Percentiles rank a stretch among this genome's conserved stretches.
phyloP scores from a whole-genome alignment of 306 rosid species.

The Sicyos edulis region DNA sequence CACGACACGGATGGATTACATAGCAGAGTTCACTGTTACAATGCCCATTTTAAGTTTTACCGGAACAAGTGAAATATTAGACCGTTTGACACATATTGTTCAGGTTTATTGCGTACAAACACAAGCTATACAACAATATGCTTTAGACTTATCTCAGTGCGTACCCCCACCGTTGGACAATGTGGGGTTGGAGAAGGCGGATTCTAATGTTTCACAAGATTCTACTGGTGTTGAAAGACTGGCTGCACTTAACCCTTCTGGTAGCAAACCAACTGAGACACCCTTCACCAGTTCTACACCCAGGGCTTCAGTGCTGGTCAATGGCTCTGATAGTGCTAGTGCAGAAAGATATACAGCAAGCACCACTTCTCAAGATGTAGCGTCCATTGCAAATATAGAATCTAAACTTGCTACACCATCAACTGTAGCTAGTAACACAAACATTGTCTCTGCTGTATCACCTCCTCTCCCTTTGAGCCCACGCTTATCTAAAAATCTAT shows the following conservation, averaged over 20 bases:
- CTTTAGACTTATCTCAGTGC: conserved; percentile 89
- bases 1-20: conserved; percentile 78
- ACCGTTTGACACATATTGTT: conserved; percentile 71
- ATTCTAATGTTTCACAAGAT: conserved; percentile 58
- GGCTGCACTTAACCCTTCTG: conserved; percentile 37
- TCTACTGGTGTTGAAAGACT: conserved; percentile 52
- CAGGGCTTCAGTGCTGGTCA: conserved; percentile 41
- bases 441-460: conserved; percentile 52
- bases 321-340: conserved; percentile 44
- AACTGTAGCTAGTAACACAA: conserved; percentile 51
- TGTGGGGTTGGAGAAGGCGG: conserved; percentile 59
- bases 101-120: conserved; percentile 99
- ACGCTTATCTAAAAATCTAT: conserved; percentile 61
- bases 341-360: conserved; percentile 51
- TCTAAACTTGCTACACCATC: conserved; percentile 46
- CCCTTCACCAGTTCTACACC: conserved; percentile 40
- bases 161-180: conserved; percentile 81
- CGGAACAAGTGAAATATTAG: conserved; percentile 77
- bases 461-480: conserved; percentile 87
- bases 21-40: conserved; percentile 88
- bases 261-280: conserved; percentile 48
- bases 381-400: conserved; percentile 45
- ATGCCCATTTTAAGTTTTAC: conserved; percentile 97
- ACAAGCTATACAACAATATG: conserved; percentile 96
- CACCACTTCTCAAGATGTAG: conserved; percentile 47